Evolutionary conservation across 257 asterid species (phyloP).

Genomic region (Solanum sitiens): DNA sequence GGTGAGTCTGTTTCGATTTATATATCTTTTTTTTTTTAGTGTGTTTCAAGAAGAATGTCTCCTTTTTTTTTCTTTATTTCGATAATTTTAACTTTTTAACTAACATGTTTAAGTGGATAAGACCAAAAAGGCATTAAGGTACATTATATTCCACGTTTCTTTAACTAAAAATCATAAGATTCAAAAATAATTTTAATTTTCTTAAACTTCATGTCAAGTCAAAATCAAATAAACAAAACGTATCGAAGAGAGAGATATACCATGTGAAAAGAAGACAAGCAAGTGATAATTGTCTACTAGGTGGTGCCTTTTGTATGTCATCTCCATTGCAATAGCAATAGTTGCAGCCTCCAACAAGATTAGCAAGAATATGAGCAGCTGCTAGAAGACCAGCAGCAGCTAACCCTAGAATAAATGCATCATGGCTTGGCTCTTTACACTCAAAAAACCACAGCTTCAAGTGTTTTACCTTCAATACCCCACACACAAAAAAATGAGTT

Average conservation of each 20-base stretch:
- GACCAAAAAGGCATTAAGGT: no score
- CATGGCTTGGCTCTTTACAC: constrained; percentile 86
- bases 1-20: neutral
- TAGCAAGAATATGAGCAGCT: constrained; percentile 57
- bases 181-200: neutral
- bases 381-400: constrained; percentile 59
- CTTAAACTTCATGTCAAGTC: neutral
- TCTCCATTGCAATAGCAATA: constrained; percentile 16
- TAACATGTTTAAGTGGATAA: neutral
- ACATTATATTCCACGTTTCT: neutral
- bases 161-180: neutral
- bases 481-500: neutral
- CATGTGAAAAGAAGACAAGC: constrained; percentile 58
- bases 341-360: constrained; percentile 57
- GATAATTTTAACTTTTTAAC: no score
- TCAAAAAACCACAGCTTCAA: constrained; percentile 69
- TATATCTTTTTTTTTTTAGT: neutral
- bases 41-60: no score
- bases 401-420: constrained; percentile 58
- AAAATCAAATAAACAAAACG: neutral
- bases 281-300: constrained; percentile 46
- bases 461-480: constrained; percentile 47
- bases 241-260: neutral
- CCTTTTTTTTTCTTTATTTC: no score
- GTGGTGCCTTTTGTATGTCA: constrained; percentile 44